phyloP scores from a whole-genome alignment of 257 asterid species.

The Coffea eugenioides region DNA sequence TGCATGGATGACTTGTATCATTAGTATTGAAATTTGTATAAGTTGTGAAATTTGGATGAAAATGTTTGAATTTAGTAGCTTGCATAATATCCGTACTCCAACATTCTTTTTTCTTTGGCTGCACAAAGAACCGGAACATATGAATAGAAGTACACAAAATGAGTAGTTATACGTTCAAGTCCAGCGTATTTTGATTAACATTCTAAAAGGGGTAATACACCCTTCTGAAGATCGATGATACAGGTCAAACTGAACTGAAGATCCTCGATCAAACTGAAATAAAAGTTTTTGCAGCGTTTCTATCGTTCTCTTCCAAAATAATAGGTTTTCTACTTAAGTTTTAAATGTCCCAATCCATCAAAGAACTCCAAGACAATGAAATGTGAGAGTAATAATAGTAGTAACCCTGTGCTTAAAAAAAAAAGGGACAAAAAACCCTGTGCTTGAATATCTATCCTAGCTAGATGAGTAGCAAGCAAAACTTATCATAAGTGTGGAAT shows the following conservation, averaged over 20 bases:
- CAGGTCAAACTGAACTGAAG: too few species aligned
- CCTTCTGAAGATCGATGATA: too few species aligned
- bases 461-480: not conserved
- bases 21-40: too few species aligned
- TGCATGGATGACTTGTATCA: too few species aligned
- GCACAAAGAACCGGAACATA: not conserved
- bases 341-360: not conserved
- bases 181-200: too few species aligned
- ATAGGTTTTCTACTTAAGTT: not conserved
- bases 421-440: not conserved
- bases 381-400: not conserved
- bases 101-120: too few species aligned
- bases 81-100: too few species aligned
- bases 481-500: slow-evolving; percentile 7
- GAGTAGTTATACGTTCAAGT: too few species aligned
- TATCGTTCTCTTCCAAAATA: not conserved
- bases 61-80: too few species aligned
- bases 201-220: too few species aligned
- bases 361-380: not conserved
- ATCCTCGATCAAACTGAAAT: not conserved
- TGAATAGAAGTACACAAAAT: too few species aligned
- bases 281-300: not conserved
- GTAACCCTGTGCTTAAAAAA: not conserved
- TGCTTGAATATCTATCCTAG: not conserved
- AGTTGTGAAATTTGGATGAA: too few species aligned